Base-by-base conservation (phyloP, 768 basidiomycete genomes). In the Scleroderma citrinum region DNA sequence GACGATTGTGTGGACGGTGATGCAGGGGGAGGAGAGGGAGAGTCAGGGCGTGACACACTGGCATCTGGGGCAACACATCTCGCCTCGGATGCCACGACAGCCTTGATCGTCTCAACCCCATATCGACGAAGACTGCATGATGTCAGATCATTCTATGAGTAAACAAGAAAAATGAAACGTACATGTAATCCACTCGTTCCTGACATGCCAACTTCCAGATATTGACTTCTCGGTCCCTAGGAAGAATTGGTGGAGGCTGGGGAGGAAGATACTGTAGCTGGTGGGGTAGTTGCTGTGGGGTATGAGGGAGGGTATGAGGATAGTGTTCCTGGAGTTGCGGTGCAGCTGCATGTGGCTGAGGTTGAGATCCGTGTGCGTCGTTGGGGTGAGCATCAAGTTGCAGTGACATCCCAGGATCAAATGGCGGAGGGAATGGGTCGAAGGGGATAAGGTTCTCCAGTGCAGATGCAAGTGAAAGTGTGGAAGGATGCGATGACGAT, bases 171-270 rank as follows among this genome's bases (percentile, higher is more conserved):
- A 13, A 35, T 34, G 48, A 37, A 14, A 24, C 64, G 55, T 38
- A 66, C 64, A 66, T 42, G 52, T 52, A 66, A 46, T 66, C 65
- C 51, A 66, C 65, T 38, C 65, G 62, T 52, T 66, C 65, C 52
- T 68, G 65, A 44, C 65, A 66, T 13, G 65, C 65, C 14, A 66
- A 54, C 51, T 66, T 66, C 65, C 65, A 66, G 44, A 66, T 66
- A 47, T 66, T 66, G 56, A 68, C 59, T 39, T 66, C 65, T 19
- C 65, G 56, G 57, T 68, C 66, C 23, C 64, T 66, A 47, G 57
- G 60, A 42, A 62, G 55, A 24, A 56, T 56, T 16, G 66, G 65
- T 43, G 51, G 50, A 14, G 56, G 60, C 20, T 60, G 60, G 14
- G 58, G 62, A 17, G 60, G 58, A 48, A 62, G 58, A 55, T 64